phyloP scores from a whole-genome alignment of 495 filamentous ascomycete genomes.

The Talaromyces thailandensis region DNA sequence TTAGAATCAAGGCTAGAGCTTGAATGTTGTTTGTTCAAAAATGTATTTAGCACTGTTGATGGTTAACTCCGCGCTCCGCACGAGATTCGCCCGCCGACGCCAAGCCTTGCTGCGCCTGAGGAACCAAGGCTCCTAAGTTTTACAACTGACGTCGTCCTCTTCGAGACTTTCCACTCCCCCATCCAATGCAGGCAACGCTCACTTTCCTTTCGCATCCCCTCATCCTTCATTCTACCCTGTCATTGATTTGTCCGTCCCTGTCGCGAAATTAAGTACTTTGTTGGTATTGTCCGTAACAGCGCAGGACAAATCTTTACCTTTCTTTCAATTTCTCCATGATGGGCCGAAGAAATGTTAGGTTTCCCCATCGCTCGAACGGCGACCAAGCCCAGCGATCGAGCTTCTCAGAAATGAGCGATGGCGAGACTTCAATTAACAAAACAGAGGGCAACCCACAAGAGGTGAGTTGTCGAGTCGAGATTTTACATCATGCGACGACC shows the following conservation, averaged over 20 bases:
- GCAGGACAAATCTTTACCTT: constrained; percentile 8
- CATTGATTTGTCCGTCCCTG: not conserved
- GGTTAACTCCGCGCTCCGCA: not conserved
- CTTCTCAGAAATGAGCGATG: constrained; percentile 76
- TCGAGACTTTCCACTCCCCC: not conserved
- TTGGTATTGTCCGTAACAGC: not conserved
- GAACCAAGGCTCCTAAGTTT: not conserved
- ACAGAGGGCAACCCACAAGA: constrained; percentile 40
- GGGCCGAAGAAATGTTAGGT: constrained; percentile 75
- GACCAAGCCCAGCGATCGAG: constrained; percentile 55
- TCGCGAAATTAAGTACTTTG: not conserved
- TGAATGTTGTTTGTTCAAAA: not conserved
- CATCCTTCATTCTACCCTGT: not conserved
- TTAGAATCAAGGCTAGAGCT: constrained; percentile 11
- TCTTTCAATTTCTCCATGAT: constrained; percentile 43
- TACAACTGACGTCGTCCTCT: constrained; percentile 4
- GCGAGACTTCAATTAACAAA: constrained; percentile 37
- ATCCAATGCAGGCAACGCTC: not conserved
- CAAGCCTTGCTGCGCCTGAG: constrained; percentile 1
- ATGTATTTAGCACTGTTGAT: not conserved
- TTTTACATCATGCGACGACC: not conserved
- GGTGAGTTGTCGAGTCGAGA: constrained; percentile 17
- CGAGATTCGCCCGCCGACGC: not conserved
- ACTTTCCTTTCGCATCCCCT: not conserved
- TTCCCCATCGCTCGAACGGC: constrained; percentile 56